These are phyloP conservation scores for Primulina eburnea DNA, from an alignment of 257 asterid species.

Conservation along the genomic window DNA sequence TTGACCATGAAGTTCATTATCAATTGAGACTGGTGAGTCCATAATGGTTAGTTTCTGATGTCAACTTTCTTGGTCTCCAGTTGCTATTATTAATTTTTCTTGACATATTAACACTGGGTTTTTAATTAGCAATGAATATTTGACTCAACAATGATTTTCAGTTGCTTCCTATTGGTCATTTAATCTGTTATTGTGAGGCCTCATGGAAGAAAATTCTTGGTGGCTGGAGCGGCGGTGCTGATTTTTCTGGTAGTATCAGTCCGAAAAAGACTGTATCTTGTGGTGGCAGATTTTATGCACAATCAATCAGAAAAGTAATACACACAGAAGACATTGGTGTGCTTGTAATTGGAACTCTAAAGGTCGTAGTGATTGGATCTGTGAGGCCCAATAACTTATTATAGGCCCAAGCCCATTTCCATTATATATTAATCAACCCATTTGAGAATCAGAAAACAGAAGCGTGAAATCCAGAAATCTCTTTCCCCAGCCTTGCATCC, in stretches of 20 bases:
- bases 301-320: slow-evolving; percentile 41
- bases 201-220: slow-evolving; percentile 49
- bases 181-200: slow-evolving; percentile 54
- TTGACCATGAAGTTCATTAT: slow-evolving; percentile 35
- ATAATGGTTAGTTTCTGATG: slow-evolving; percentile 27
- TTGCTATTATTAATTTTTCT: slow-evolving; percentile 4
- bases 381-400: too few relatives aligned
- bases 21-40: slow-evolving; percentile 69
- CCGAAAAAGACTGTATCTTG: slow-evolving; percentile 38
- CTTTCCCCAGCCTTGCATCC: too few relatives aligned
- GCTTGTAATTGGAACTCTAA: slow-evolving; percentile 60
- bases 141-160: slow-evolving; percentile 29
- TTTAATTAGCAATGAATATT: neutral
- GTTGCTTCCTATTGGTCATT: slow-evolving; percentile 74
- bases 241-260: slow-evolving; percentile 28
- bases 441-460: too few relatives aligned
- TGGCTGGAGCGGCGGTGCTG: slow-evolving; percentile 28
- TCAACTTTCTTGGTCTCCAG: slow-evolving; percentile 9
- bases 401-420: too few relatives aligned
- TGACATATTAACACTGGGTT: slow-evolving; percentile 4
- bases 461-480: too few relatives aligned
- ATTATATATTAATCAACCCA: too few relatives aligned
- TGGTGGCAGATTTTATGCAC: slow-evolving; percentile 48
- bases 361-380: slow-evolving; percentile 44
- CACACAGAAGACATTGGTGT: slow-evolving; percentile 57